These are phyloP conservation scores for Eutreptiella sp. DNA, from an alignment of 208 protist species.

Conservation along the genomic window DNA sequence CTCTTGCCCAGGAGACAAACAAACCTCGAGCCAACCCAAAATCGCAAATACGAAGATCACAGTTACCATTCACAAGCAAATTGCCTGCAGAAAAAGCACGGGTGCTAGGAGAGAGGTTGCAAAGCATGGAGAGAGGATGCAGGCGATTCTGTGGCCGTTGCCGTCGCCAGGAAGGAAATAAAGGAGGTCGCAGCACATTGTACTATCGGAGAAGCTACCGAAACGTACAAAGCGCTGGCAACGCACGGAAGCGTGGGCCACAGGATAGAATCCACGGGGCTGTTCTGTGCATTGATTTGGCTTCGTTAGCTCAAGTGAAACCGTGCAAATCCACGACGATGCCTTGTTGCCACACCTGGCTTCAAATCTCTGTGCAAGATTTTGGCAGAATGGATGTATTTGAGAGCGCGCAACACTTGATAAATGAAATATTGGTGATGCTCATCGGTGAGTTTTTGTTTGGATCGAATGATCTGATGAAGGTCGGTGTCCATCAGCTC, in stretches of 20 bases:
- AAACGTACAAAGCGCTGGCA: background rate
- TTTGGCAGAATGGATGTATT: slow-evolving; percentile 92
- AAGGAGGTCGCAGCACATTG: too few relatives aligned
- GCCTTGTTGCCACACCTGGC: too few relatives aligned
- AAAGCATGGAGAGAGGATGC: too few relatives aligned
- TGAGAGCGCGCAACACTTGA: slow-evolving; percentile 88
- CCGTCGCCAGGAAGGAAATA: too few relatives aligned
- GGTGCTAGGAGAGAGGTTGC: too few relatives aligned
- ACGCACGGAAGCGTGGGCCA: background rate
- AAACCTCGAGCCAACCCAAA: slow-evolving; percentile 60
- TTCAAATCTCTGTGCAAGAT: slow-evolving; percentile 94
- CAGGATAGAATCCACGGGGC: too few relatives aligned
- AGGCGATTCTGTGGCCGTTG: too few relatives aligned
- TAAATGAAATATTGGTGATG: slow-evolving; percentile 98
- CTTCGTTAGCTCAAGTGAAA: too few relatives aligned
- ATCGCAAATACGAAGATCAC: slow-evolving; percentile 62
- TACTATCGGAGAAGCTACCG: slow-evolving; percentile 53
- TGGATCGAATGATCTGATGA: slow-evolving; percentile 89
- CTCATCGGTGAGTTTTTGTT: slow-evolving; percentile 88
- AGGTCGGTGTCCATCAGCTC: slow-evolving; percentile 94
- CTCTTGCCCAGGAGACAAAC: too few relatives aligned
- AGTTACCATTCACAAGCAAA: slow-evolving; percentile 74
- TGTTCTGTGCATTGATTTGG: too few relatives aligned
- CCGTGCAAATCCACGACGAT: too few relatives aligned
- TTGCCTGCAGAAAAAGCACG: too few relatives aligned